A percentile compares a stretch with the other conserved stretches of the same genome.
These are phyloP conservation scores for Calonectria henricotiae DNA, from an alignment of 2,329 filamentous ascomycete species.

Conservation along the genomic window DNA sequence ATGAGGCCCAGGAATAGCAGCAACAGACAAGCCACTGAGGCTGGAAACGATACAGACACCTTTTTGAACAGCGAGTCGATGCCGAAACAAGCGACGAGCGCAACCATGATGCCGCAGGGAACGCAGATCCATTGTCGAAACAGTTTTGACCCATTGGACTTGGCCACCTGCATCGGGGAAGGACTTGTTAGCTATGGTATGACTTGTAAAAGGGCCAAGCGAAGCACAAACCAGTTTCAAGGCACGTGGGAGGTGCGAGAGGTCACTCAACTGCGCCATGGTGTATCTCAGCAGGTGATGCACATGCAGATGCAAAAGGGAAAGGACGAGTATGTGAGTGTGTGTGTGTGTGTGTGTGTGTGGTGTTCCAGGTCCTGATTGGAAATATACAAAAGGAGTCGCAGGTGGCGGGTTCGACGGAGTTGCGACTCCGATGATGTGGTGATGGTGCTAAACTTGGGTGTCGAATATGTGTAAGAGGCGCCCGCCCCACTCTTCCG, in stretches of 20 bases:
- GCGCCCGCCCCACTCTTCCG: constrained; percentile 6
- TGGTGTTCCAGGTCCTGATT: background rate
- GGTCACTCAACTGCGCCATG: constrained; percentile 43
- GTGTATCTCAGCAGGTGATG: constrained; percentile 19
- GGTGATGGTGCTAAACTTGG: constrained; percentile 17
- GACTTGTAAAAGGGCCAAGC: background rate
- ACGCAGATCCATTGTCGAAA: constrained; percentile 67
- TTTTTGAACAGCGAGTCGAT: constrained; percentile 63
- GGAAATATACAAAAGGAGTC: constrained; percentile 13
- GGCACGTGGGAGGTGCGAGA: constrained; percentile 45
- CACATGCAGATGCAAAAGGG: constrained; percentile 2
- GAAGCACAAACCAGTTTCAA: constrained; percentile 44
- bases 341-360: background rate
- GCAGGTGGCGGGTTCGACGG: constrained; percentile 4
- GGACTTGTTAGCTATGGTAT: constrained; percentile 32
- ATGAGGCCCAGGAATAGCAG: constrained; percentile 69
- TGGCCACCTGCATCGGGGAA: constrained; percentile 39
- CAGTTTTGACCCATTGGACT: constrained; percentile 42
- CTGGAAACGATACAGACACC: constrained; percentile 70
- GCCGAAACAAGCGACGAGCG: constrained; percentile 63
- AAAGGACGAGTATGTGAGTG: background rate
- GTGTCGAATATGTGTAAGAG: background rate
- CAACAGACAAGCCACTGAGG: constrained; percentile 73
- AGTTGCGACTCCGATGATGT: constrained; percentile 39
- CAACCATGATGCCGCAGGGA: constrained; percentile 62